Conservation (phyloP, 371 early-diverging fungal genomes). For the Synchytrium microbalum region DNA sequence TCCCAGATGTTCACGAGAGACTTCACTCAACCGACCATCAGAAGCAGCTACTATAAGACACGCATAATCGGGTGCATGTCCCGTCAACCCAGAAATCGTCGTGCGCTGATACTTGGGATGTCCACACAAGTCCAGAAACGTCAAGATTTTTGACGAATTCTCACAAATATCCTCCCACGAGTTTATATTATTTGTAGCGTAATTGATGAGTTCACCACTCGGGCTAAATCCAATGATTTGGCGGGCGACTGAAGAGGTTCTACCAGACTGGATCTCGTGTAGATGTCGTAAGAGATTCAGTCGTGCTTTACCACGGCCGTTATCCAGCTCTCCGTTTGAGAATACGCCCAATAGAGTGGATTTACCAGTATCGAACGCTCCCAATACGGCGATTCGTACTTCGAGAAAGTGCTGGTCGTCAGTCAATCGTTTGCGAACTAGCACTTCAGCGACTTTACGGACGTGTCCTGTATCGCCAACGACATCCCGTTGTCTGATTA, state of each 20-base stretch:
- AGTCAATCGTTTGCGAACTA: not conserved
- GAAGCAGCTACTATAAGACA: conserved; percentile 35
- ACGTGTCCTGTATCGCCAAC: not conserved
- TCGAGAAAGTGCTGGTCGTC: conserved; percentile 61
- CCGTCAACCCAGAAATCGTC: conserved; percentile 39
- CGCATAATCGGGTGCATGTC: conserved; percentile 37
- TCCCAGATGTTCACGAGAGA: conserved; percentile 38
- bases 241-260: conserved; percentile 80
- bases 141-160: conserved; percentile 33
- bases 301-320: conserved; percentile 81
- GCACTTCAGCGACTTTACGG: not conserved
- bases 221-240: conserved; percentile 74
- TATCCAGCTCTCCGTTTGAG: conserved; percentile 73
- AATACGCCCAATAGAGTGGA: conserved; percentile 79
- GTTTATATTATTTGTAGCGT: conserved; percentile 24
- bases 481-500: conserved; percentile 19
- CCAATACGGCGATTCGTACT: conserved; percentile 72
- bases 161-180: conserved; percentile 39
- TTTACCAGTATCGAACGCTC: conserved; percentile 72
- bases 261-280: conserved; percentile 84
- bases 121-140: conserved; percentile 43
- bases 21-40: conserved; percentile 28
- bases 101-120: conserved; percentile 45
- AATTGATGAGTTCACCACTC: conserved; percentile 33
- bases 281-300: conserved; percentile 77